Conservation (phyloP, 2,329 filamentous ascomycete species). For the Exophiala spinifera region DNA sequence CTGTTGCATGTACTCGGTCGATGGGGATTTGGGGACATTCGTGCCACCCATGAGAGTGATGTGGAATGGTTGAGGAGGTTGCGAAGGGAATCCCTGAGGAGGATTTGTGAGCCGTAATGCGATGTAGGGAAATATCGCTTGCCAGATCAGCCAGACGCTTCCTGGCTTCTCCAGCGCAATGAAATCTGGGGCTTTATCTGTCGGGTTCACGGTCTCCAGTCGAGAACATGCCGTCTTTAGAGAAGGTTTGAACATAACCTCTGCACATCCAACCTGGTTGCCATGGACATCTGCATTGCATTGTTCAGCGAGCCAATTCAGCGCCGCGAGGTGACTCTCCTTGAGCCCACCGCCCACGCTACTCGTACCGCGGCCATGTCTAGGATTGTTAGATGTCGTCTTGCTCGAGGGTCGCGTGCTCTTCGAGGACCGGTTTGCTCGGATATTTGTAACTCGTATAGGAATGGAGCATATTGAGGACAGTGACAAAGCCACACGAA, state of each 20-base stretch:
- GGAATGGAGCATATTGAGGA: constrained; percentile 52
- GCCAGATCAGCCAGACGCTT: constrained; percentile 55
- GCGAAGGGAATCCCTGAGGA: not conserved
- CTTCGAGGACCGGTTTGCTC: constrained; percentile 45
- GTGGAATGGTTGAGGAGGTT: constrained; percentile 26
- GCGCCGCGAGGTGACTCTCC: constrained; percentile 54
- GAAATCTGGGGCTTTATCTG: constrained; percentile 23
- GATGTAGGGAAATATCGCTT: constrained; percentile 59
- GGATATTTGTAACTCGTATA: constrained; percentile 52
- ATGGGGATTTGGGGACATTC: constrained; percentile 48
- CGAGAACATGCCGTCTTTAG: not conserved
- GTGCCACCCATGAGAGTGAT: constrained; percentile 57
- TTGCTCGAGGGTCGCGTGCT: not conserved
- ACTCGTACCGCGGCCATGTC: no score
- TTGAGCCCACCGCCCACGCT: constrained; percentile 52
- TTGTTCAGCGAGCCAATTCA: constrained; percentile 52
- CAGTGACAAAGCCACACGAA: constrained; percentile 55
- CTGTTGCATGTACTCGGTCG: constrained; percentile 55
- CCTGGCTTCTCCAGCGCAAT: constrained; percentile 51
- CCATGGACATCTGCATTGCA: constrained; percentile 43
- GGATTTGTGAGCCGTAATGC: constrained; percentile 38
- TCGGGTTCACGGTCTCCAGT: no score
- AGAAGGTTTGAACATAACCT: constrained; percentile 33
- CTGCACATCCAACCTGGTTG: constrained; percentile 36
- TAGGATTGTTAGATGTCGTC: not conserved